Conservation (phyloP, 2,329 filamentous ascomycete genomes). For the Hypoxylon sp. region DNA sequence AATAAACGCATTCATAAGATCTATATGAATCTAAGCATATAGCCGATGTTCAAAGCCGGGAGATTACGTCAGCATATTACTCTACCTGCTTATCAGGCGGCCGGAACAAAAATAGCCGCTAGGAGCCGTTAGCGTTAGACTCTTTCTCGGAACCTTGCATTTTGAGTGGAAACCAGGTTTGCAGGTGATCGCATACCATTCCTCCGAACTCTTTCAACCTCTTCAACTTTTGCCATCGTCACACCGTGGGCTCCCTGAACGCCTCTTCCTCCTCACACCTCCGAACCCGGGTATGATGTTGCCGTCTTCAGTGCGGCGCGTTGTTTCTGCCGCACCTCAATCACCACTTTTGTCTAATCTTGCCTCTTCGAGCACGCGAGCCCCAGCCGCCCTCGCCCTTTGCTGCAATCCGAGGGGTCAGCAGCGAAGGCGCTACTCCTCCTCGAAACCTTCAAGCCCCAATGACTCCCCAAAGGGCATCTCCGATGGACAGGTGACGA, state of each 20-base stretch:
- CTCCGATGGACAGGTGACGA: conserved; percentile 65
- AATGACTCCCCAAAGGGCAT: conserved; percentile 69
- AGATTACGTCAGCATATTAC: background rate
- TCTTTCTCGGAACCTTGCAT: conserved; percentile 34
- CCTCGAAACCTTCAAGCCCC: conserved; percentile 74
- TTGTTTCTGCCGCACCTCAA: conserved; percentile 64
- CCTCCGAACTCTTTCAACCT: conserved; percentile 32
- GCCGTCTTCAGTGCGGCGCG: conserved; percentile 70
- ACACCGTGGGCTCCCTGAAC: conserved; percentile 17
- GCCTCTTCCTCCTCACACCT: conserved; percentile 8
- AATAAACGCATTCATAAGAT: too few species aligned
- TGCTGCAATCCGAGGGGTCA: conserved; percentile 60
- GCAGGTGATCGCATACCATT: conserved; percentile 37
- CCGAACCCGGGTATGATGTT: conserved; percentile 61
- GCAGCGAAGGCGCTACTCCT: conserved; percentile 70
- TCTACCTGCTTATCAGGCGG: background rate
- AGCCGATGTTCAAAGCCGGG: background rate
- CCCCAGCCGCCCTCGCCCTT: conserved; percentile 55
- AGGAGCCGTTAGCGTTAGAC: conserved; percentile 25
- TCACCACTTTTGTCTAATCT: conserved; percentile 62
- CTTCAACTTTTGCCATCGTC: conserved; percentile 29
- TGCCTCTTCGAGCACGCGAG: conserved; percentile 59
- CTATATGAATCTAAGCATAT: background rate
- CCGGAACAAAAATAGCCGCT: conserved; percentile 14
- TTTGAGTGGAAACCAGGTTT: conserved; percentile 28